phyloP scores from a whole-genome alignment of 176 grass and related monocot species.

The Olyra latifolia region DNA sequence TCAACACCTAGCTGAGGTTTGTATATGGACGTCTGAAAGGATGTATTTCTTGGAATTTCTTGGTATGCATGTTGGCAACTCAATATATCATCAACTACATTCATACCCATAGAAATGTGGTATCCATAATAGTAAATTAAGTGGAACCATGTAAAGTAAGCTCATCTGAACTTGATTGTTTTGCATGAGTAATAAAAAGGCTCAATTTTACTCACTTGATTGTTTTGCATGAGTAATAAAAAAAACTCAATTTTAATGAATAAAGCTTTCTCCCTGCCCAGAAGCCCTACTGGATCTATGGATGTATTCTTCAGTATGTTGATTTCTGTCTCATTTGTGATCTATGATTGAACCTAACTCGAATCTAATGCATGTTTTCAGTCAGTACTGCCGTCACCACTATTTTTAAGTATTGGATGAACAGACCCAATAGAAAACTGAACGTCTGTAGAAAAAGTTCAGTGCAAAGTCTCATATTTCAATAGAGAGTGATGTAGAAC shows the following conservation, averaged over 20 bases:
- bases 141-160: neutral
- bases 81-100: neutral
- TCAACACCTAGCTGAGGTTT: conserved; percentile 74
- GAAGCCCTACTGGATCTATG: neutral
- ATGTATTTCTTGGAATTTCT: conserved; percentile 8
- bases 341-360: conserved; percentile 18
- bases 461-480: neutral
- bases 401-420: conserved; percentile 2
- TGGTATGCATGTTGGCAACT: conserved; percentile 10
- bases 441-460: neutral
- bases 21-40: conserved; percentile 25
- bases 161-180: neutral
- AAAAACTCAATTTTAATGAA: neutral
- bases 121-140: neutral
- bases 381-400: neutral
- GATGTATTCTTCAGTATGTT: neutral
- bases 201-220: neutral
- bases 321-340: neutral
- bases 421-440: neutral
- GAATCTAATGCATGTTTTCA: neutral
- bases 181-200: neutral
- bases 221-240: neutral
- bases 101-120: neutral
- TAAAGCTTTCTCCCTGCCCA: neutral
- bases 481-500: neutral